Evolutionary conservation across 2,329 filamentous ascomycete genomes (phyloP).

Genomic region (Lachnellula subtilissima): DNA sequence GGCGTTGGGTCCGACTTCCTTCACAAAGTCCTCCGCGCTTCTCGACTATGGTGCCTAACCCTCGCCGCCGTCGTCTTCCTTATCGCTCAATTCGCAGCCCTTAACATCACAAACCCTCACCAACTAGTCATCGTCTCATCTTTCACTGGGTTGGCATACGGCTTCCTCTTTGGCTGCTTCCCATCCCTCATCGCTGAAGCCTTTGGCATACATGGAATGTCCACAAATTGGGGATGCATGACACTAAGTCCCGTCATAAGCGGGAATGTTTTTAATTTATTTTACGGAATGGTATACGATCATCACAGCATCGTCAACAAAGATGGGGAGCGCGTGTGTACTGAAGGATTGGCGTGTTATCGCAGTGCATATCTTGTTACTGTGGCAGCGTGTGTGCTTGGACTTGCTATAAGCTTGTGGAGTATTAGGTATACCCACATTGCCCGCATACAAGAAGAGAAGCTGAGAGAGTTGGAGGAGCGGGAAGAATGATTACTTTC

Average conservation of each 20-base stretch:
- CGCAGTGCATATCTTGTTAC: conserved; percentile 75
- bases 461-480: conserved; percentile 5
- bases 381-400: conserved; percentile 63
- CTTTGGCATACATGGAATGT: conserved; percentile 84
- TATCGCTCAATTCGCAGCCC: conserved; percentile 70
- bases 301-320: conserved; percentile 65
- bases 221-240: conserved; percentile 96
- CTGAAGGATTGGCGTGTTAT: conserved; percentile 77
- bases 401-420: conserved; percentile 65
- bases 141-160: conserved; percentile 84
- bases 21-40: conserved; percentile 73
- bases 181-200: conserved; percentile 84
- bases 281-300: conserved; percentile 84
- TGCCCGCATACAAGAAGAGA: conserved; percentile 18
- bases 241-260: conserved; percentile 82
- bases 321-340: conserved; percentile 68
- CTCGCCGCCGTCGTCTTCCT: conserved; percentile 73
- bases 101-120: conserved; percentile 71
- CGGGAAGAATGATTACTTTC: conserved; percentile 5
- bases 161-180: conserved; percentile 89
- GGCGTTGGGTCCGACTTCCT: conserved; percentile 89
- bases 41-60: conserved; percentile 87
- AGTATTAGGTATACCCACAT: conserved; percentile 46
- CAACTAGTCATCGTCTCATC: conserved; percentile 73
- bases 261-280: conserved; percentile 87